phyloP scores from a whole-genome alignment of 2,329 filamentous ascomycete species.

The Trichophyton equinum region DNA sequence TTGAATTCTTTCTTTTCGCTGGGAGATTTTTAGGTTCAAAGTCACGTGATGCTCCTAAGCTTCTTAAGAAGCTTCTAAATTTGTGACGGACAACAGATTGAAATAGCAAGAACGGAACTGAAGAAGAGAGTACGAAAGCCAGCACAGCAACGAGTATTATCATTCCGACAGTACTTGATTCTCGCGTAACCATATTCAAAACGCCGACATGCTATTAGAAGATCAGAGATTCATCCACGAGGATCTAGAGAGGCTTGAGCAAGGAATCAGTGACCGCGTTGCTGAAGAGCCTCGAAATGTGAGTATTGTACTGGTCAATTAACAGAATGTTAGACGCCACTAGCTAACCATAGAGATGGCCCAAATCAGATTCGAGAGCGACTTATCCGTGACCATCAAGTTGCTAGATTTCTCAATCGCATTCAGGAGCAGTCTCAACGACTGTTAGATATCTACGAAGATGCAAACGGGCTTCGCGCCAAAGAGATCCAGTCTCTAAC shows the following conservation, averaged over 20 bases:
- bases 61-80: neutral
- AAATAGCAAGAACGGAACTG: neutral
- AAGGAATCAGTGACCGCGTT: slow-evolving; percentile 80
- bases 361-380: slow-evolving; percentile 64
- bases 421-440: slow-evolving; percentile 76
- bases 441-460: slow-evolving; percentile 71
- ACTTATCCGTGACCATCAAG: slow-evolving; percentile 81
- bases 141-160: neutral
- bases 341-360: slow-evolving; percentile 8
- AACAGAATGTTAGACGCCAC: neutral
- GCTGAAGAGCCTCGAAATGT: slow-evolving; percentile 81
- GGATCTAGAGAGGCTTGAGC: slow-evolving; percentile 90
- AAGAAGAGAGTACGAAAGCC: neutral
- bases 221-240: slow-evolving; percentile 90
- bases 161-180: neutral
- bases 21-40: neutral
- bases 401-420: slow-evolving; percentile 71
- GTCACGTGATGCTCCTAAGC: neutral
- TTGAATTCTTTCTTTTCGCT: neutral
- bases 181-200: neutral
- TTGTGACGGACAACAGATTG: neutral
- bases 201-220: slow-evolving; percentile 60
- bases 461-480: slow-evolving; percentile 57
- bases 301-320: slow-evolving; percentile 26
- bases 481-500: slow-evolving; percentile 76